Conservation (phyloP, 2,329 filamentous ascomycete genomes). For the Capronia epimyces region DNA sequence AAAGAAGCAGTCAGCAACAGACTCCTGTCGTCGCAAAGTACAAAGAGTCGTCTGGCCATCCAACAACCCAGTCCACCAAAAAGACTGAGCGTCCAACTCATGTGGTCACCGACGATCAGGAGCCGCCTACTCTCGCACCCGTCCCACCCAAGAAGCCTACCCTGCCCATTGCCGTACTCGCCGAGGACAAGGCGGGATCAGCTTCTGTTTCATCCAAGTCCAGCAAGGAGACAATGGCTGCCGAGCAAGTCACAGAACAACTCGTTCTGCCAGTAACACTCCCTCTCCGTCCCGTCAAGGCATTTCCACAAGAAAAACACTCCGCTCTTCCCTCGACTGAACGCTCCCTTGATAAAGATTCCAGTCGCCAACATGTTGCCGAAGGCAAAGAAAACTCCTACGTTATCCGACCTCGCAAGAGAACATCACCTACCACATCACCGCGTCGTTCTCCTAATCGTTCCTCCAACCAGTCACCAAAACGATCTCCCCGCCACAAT, state of each 20-base stretch:
- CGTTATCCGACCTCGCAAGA: slow-evolving; percentile 11
- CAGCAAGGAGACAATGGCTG: slow-evolving; percentile 1
- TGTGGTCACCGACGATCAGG: slow-evolving; percentile 6
- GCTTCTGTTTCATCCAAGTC: slow-evolving; percentile 6
- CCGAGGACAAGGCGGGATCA: slow-evolving; percentile 8
- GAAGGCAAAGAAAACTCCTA: slow-evolving; percentile 26
- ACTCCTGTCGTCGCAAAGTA: slow-evolving; percentile 8
- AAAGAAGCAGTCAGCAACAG: slow-evolving; percentile 3
- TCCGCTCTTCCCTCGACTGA: slow-evolving; percentile 2
- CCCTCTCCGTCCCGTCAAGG: slow-evolving; percentile 6
- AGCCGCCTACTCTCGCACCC: slow-evolving; percentile 4
- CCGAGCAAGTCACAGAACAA: neutral
- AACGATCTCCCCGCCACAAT: slow-evolving; percentile 12
- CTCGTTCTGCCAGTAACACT: neutral
- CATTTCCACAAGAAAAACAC: slow-evolving; percentile 5
- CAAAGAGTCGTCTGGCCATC: neutral
- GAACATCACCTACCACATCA: slow-evolving; percentile 14
- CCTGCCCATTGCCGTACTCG: slow-evolving; percentile 3
- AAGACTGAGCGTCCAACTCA: slow-evolving; percentile 8
- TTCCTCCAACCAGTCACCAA: slow-evolving; percentile 6
- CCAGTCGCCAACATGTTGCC: slow-evolving; percentile 6
- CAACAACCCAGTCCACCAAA: neutral
- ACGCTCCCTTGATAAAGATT: slow-evolving; percentile 1
- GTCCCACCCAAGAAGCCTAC: slow-evolving; percentile 2
- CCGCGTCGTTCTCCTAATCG: slow-evolving; percentile 8